These are phyloP conservation scores for Termitomyces eurrhizus DNA, from an alignment of 768 basidiomycete species.

Conservation along the genomic window DNA sequence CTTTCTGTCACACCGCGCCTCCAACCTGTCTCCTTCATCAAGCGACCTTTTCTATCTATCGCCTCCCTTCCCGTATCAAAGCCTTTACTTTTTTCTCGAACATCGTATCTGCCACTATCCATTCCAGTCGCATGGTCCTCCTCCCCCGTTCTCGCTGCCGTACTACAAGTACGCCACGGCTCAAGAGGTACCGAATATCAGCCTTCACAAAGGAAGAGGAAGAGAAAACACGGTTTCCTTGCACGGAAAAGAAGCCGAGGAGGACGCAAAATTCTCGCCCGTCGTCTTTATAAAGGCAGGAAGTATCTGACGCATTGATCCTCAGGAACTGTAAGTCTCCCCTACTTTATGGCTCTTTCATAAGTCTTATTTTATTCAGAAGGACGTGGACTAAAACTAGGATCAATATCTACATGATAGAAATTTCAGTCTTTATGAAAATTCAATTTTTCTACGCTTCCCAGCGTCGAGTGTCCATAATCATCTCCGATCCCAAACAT, in stretches of 20 bases:
- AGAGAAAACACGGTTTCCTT: constrained; percentile 91
- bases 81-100: constrained; percentile 21
- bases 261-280: constrained; percentile 69
- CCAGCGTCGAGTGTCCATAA: constrained; percentile 13
- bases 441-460: constrained; percentile 18
- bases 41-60: constrained; percentile 14
- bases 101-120: constrained; percentile 21
- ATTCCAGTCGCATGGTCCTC: constrained; percentile 17
- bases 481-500: constrained; percentile 15
- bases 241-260: constrained; percentile 62
- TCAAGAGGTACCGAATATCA: constrained; percentile 90
- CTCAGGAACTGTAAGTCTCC: background rate
- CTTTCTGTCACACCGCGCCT: constrained; percentile 31
- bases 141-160: constrained; percentile 35
- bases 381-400: background rate
- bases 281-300: constrained; percentile 73
- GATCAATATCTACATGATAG: background rate
- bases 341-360: background rate
- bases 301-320: constrained; percentile 73
- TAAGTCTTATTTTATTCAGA: background rate
- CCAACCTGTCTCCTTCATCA: constrained; percentile 16
- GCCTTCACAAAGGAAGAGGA: constrained; percentile 91
- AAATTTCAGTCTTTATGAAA: constrained; percentile 13
- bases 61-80: constrained; percentile 11
- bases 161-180: constrained; percentile 56